These are phyloP conservation scores for Hortiboletus flavorubellus DNA, from an alignment of 768 basidiomycete genomes.

Conservation along the genomic window DNA sequence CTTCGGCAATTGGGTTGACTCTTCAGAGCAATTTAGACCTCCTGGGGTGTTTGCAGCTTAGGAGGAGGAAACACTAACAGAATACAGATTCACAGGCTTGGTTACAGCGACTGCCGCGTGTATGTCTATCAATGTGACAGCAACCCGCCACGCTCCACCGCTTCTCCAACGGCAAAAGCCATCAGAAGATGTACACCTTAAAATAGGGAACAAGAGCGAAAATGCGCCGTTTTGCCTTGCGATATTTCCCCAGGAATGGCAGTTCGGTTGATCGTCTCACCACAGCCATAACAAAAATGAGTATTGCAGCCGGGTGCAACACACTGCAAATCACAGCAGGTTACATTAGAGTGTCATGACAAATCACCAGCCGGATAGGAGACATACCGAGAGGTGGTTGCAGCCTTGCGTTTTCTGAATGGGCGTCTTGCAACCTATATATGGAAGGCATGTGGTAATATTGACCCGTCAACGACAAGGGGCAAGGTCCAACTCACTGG, in stretches of 20 bases:
- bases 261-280: slow-evolving; percentile 41
- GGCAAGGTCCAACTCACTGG: slow-evolving; percentile 37
- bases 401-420: slow-evolving; percentile 52
- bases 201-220: slow-evolving; percentile 26
- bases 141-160: not conserved
- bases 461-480: not conserved
- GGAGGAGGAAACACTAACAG: not conserved
- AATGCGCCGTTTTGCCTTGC: slow-evolving; percentile 33
- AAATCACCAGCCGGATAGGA: not conserved
- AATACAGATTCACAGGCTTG: not conserved
- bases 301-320: slow-evolving; percentile 56
- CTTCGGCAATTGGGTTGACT: not conserved
- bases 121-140: not conserved
- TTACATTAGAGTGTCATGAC: not conserved
- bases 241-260: slow-evolving; percentile 33
- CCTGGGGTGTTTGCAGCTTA: not conserved
- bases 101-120: not conserved
- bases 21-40: too few species aligned
- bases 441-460: not conserved
- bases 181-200: slow-evolving; percentile 4
- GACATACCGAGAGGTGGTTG: slow-evolving; percentile 56
- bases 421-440: slow-evolving; percentile 44
- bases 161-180: too few species aligned
- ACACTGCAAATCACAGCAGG: slow-evolving; percentile 35
- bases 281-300: slow-evolving; percentile 55